Conservation (phyloP, 352 stramenopile species). For the Aphanomyces euteiches region DNA sequence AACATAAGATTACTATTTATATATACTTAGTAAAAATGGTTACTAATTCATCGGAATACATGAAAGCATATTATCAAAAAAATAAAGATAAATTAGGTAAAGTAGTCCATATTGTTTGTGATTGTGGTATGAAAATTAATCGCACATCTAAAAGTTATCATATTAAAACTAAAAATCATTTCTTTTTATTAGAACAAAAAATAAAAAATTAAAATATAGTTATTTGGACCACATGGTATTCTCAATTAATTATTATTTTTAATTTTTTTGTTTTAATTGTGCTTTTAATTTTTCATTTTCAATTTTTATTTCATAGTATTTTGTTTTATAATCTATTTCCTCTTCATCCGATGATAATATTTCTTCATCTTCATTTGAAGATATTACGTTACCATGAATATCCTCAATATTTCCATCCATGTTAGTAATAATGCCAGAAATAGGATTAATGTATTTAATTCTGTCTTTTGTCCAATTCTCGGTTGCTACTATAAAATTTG, state of each 20-base stretch:
- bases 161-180: slow-evolving; percentile 12
- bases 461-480: slow-evolving; percentile 4
- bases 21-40: slow-evolving; percentile 4
- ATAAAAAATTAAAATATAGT: neutral
- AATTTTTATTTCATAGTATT: slow-evolving; percentile 1
- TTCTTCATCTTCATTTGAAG: neutral
- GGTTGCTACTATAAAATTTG: slow-evolving; percentile 4
- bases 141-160: neutral
- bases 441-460: slow-evolving; percentile 7
- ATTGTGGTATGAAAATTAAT: slow-evolving; percentile 10
- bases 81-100: slow-evolving; percentile 6
- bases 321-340: slow-evolving; percentile 6
- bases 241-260: neutral
- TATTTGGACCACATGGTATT: neutral
- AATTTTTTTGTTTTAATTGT: neutral
- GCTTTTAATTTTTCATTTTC: neutral
- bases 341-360: neutral
- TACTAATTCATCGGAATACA: neutral
- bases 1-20: slow-evolving; percentile 6
- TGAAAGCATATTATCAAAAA: slow-evolving; percentile 4
- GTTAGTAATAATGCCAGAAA: slow-evolving; percentile 4
- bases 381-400: neutral
- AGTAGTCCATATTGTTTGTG: neutral
- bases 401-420: slow-evolving; percentile 7
- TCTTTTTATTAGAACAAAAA: slow-evolving; percentile 8